phyloP scores from a whole-genome alignment of 352 stramenopile species.

The Plasmopara halstedii region DNA sequence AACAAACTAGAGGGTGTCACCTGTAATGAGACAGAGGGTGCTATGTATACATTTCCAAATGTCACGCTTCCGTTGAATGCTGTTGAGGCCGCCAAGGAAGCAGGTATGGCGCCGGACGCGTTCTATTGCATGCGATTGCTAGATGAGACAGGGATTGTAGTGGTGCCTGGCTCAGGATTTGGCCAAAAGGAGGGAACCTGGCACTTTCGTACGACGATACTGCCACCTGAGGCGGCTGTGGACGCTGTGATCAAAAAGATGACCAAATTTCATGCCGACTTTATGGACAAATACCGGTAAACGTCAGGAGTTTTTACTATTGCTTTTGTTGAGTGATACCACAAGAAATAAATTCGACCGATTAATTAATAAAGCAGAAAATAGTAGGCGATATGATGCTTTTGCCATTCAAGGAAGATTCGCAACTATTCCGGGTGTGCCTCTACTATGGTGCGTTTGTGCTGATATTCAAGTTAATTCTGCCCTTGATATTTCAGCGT shows the following conservation, averaged over 20 bases:
- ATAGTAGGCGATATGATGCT: slow-evolving; percentile 24
- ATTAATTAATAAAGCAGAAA: neutral
- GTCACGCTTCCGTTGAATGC: slow-evolving; percentile 88
- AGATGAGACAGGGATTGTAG: slow-evolving; percentile 95
- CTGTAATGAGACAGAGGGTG: slow-evolving; percentile 94
- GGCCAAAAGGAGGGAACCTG: slow-evolving; percentile 93
- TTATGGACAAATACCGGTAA: slow-evolving; percentile 93
- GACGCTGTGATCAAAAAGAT: slow-evolving; percentile 93
- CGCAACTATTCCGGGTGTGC: slow-evolving; percentile 42
- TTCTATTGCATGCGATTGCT: slow-evolving; percentile 97
- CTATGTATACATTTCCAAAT: slow-evolving; percentile 98
- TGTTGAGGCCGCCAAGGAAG: slow-evolving; percentile 68
- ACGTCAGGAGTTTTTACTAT: slow-evolving; percentile 5
- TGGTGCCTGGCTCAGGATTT: slow-evolving; percentile 97
- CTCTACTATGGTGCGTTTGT: slow-evolving; percentile 49
- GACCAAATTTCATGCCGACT: slow-evolving; percentile 91
- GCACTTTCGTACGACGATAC: slow-evolving; percentile 98
- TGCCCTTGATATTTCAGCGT: slow-evolving; percentile 47
- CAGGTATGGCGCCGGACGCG: slow-evolving; percentile 86
- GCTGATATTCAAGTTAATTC: slow-evolving; percentile 37
- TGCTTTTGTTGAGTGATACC: neutral
- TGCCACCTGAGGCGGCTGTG: slow-evolving; percentile 95
- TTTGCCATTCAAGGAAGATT: slow-evolving; percentile 43
- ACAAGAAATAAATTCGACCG: neutral
- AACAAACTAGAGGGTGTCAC: slow-evolving; percentile 95